These are phyloP conservation scores for Chlorella ohadii DNA, from an alignment of 139 green algal genomes.

Conservation along the genomic window DNA sequence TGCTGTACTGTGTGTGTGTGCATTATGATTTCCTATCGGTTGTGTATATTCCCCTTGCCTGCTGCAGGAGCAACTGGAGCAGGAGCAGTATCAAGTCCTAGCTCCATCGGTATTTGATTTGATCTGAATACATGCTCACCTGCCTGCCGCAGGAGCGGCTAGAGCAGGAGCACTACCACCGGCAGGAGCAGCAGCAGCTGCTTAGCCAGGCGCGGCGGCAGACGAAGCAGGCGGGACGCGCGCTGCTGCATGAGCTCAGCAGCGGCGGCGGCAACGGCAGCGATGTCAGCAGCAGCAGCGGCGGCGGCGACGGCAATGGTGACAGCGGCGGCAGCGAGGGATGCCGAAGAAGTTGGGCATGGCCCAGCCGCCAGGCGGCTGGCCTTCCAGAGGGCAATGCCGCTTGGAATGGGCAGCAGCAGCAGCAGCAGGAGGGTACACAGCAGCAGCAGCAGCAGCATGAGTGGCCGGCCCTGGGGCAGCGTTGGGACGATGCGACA, in stretches of 20 bases:
- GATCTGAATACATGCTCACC: too few species aligned
- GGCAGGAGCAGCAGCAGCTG: not conserved
- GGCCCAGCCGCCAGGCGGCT: not conserved
- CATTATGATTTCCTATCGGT: too few species aligned
- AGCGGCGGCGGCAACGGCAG: not conserved
- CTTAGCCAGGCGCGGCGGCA: not conserved
- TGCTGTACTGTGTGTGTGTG: too few species aligned
- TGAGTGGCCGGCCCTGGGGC: too few species aligned
- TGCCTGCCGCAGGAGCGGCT: not conserved
- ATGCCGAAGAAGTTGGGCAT: too few species aligned
- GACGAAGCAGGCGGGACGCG: not conserved
- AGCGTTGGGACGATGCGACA: too few species aligned
- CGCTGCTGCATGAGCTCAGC: not conserved
- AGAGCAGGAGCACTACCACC: not conserved
- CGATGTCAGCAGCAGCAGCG: not conserved
- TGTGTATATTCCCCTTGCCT: too few species aligned
- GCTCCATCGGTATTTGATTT: too few species aligned
- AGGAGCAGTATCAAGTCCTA: too few species aligned
- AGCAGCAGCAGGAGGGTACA: not conserved
- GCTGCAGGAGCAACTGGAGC: too few species aligned
- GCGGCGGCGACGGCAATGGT: not conserved
- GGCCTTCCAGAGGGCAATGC: too few species aligned
- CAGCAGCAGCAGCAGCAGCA: too few species aligned
- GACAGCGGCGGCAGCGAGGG: not conserved
- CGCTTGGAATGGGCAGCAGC: not conserved